Percentiles rank a stretch among this genome's conserved stretches.
phyloP scores from a whole-genome alignment of 1,284 basidiomycete species.

The Chondrostereum purpureum region DNA sequence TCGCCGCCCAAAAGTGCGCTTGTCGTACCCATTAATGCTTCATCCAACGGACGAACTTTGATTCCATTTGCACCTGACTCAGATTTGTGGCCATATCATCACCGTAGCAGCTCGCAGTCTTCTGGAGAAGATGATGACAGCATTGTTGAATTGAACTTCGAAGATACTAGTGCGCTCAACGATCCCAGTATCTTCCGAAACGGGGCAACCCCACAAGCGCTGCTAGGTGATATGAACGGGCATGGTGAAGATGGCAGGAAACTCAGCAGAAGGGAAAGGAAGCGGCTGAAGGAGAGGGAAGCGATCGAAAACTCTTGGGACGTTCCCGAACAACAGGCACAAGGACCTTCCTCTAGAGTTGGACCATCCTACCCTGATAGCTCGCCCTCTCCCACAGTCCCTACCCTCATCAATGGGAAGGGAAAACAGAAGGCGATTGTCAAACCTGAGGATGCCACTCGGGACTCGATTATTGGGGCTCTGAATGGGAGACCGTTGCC shows the following conservation, averaged over 20 bases:
- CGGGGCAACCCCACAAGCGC: background rate
- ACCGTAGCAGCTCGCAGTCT: too few relatives aligned
- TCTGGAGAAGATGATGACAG: constrained; percentile 8
- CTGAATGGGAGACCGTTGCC: background rate
- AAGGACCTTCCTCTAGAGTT: background rate
- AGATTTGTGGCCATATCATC: background rate
- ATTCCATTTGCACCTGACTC: background rate
- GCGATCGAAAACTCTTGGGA: background rate
- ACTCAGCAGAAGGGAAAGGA: constrained; percentile 3
- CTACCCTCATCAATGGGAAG: background rate
- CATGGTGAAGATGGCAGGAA: constrained; percentile 5
- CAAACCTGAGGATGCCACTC: background rate
- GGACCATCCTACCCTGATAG: background rate
- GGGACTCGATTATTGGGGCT: background rate
- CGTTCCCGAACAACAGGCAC: background rate
- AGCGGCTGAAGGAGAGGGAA: constrained; percentile 5
- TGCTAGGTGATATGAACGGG: too few relatives aligned
- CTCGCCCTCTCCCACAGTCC: background rate
- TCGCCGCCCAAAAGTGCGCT: background rate
- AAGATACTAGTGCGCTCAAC: constrained; percentile 12
- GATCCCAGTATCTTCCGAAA: constrained; percentile 8
- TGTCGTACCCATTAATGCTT: background rate
- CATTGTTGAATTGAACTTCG: constrained; percentile 15
- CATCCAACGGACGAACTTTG: background rate
- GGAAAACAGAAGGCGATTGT: background rate